Conservation (phyloP, 2,329 filamentous ascomycete species). For the Colletotrichum sp. region DNA sequence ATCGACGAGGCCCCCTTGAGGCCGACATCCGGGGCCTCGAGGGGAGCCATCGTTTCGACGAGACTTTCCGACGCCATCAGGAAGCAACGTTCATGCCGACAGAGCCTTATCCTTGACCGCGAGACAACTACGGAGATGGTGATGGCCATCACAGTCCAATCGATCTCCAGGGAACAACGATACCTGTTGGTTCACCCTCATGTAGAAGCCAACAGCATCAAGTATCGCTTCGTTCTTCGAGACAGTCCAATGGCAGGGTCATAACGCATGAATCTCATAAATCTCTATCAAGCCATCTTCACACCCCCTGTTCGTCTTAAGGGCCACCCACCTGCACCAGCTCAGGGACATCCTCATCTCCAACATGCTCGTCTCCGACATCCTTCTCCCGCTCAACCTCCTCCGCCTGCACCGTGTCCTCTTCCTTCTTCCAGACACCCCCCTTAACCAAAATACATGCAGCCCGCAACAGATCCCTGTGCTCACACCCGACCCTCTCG, state of each 20-base stretch:
- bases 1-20: neutral
- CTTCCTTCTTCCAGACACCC: neutral
- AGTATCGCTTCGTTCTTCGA: neutral
- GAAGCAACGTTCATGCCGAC: neutral
- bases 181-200: neutral
- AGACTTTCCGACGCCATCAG: neutral
- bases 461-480: neutral
- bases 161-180: neutral
- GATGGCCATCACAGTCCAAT: neutral
- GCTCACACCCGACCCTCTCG: slow-evolving; percentile 6
- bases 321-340: neutral
- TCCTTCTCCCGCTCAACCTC: neutral
- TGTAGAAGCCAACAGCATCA: neutral
- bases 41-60: neutral
- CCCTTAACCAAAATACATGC: slow-evolving; percentile 9
- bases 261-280: slow-evolving; percentile 3
- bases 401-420: neutral
- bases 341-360: neutral
- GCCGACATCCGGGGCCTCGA: neutral
- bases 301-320: neutral
- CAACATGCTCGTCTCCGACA: neutral
- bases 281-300: neutral
- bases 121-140: accelerated
- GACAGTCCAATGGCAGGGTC: neutral
- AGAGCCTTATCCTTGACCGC: neutral